Evolutionary conservation across 495 filamentous ascomycete species (phyloP).

Genomic region (Penicillium simplicissimum): DNA sequence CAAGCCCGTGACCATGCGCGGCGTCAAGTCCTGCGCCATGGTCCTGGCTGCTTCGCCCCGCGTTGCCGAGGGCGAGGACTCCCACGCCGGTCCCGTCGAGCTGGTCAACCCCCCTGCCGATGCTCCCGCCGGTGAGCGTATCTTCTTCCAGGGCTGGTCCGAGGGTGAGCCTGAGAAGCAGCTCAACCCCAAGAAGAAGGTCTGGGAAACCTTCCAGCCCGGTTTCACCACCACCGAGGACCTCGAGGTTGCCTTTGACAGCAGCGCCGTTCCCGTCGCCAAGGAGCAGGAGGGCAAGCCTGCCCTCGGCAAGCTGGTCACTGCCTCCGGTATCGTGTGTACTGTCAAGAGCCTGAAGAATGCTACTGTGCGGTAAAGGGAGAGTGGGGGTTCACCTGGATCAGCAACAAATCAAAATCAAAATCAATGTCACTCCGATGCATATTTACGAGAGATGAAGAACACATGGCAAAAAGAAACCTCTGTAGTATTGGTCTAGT

Average conservation of each 20-base stretch:
- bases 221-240: slow-evolving; percentile 84
- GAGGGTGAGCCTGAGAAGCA: slow-evolving; percentile 83
- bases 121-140: slow-evolving; percentile 76
- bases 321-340: slow-evolving; percentile 69
- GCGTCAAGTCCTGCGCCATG: slow-evolving; percentile 94
- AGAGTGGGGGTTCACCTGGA: not conserved
- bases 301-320: slow-evolving; percentile 67
- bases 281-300: slow-evolving; percentile 62
- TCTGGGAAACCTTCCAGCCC: slow-evolving; percentile 94
- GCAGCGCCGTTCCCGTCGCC: slow-evolving; percentile 59
- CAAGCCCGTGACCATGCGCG: slow-evolving; percentile 98
- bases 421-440: slow-evolving; percentile 20
- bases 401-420: slow-evolving; percentile 18
- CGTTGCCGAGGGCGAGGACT: slow-evolving; percentile 72
- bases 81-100: slow-evolving; percentile 89
- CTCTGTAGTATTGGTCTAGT: not conserved
- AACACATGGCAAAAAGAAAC: slow-evolving; percentile 18
- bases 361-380: slow-evolving; percentile 62
- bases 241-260: slow-evolving; percentile 79
- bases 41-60: slow-evolving; percentile 90
- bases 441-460: slow-evolving; percentile 37
- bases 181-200: slow-evolving; percentile 98
- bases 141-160: slow-evolving; percentile 91
- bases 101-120: slow-evolving; percentile 84
- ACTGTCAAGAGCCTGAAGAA: slow-evolving; percentile 70